Evolutionary conservation across 176 grass and related monocot genomes (phyloP).

Genomic region (Stipa capillata): DNA sequence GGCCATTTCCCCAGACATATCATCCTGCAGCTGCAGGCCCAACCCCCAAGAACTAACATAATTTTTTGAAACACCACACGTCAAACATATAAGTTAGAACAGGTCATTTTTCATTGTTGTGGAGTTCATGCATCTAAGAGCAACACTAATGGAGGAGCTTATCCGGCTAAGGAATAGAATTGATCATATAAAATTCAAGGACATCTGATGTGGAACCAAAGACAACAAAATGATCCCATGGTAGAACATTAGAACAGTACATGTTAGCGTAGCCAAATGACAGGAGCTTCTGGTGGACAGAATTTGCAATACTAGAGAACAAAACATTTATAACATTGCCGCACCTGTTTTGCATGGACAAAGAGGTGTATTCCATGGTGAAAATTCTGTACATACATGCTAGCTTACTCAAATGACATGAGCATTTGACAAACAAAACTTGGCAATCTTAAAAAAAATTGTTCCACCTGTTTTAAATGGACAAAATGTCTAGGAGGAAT

Average conservation of each 20-base stretch:
- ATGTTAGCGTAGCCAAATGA: neutral
- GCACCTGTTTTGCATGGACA: neutral
- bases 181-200: neutral
- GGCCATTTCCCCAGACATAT: slow-evolving; percentile 4
- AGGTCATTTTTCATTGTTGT: neutral
- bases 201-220: neutral
- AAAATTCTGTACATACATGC: neutral
- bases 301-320: neutral
- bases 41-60: neutral
- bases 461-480: slow-evolving; percentile 10
- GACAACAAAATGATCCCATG: neutral
- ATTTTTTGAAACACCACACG: neutral
- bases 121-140: neutral
- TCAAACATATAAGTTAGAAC: no score
- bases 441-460: neutral
- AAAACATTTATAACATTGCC: neutral
- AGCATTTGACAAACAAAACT: neutral
- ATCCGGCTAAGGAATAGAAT: slow-evolving; percentile 5
- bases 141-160: neutral
- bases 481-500: neutral
- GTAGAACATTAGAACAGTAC: neutral
- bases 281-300: neutral
- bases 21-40: neutral
- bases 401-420: neutral
- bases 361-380: neutral